Evolutionary conservation across 2,329 filamentous ascomycete species (phyloP).

Genomic region (Fusarium temperatum): DNA sequence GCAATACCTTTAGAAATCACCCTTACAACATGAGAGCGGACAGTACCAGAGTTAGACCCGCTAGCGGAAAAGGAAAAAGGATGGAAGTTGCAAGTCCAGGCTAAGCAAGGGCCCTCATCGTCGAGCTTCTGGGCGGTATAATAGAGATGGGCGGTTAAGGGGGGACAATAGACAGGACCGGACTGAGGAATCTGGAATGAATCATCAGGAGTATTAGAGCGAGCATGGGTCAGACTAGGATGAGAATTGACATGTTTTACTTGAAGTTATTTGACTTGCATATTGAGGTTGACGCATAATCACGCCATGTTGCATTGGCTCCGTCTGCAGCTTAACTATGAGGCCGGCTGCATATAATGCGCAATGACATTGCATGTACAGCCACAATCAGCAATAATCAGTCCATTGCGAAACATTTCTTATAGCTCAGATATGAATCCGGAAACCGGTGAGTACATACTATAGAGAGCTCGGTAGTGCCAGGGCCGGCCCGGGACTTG

Average conservation of each 20-base stretch:
- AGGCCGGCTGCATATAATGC: conserved; percentile 5
- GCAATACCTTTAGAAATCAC: neutral
- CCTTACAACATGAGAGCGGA: conserved; percentile 2
- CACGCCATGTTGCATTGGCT: neutral
- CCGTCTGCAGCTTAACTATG: neutral
- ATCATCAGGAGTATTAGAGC: conserved; percentile 36
- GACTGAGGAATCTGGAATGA: conserved; percentile 9
- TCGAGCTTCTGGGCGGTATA: neutral
- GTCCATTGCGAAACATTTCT: neutral
- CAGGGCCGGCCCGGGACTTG: conserved; percentile 2
- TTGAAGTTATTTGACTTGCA: neutral
- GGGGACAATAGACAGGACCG: conserved; percentile 26
- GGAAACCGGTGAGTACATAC: neutral
- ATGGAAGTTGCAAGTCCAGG: neutral
- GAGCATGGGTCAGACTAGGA: conserved; percentile 30
- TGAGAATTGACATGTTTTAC: conserved; percentile 4
- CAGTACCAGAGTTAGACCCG: neutral
- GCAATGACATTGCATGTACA: neutral
- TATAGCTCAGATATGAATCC: neutral
- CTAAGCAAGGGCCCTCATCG: neutral
- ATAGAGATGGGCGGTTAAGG: conserved; percentile 2
- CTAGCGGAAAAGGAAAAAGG: conserved; percentile 18
- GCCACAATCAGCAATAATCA: neutral
- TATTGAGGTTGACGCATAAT: neutral
- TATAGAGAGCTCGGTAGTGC: neutral